phyloP scores from a whole-genome alignment of 2,329 filamentous ascomycete genomes.

The Domatiomyces globalis region DNA sequence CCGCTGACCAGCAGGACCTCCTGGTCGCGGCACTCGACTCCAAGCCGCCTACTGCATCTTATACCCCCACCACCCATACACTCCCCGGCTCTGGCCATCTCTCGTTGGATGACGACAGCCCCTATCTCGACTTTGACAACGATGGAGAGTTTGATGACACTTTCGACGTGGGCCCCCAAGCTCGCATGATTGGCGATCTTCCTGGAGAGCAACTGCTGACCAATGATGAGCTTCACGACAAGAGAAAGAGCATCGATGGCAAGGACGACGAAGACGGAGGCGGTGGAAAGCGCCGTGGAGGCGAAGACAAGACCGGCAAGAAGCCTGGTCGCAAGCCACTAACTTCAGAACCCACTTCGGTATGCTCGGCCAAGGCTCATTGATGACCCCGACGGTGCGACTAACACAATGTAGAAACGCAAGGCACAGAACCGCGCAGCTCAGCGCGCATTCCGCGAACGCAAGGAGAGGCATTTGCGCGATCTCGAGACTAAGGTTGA shows the following conservation, averaged over 20 bases:
- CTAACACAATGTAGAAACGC: conserved; percentile 27
- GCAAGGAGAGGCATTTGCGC: conserved; percentile 65
- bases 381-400: background rate
- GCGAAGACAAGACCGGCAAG: conserved; percentile 74
- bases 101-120: conserved; percentile 54
- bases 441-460: conserved; percentile 83
- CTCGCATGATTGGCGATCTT: conserved; percentile 61
- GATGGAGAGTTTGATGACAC: conserved; percentile 59
- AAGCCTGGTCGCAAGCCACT: conserved; percentile 93
- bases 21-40: conserved; percentile 64
- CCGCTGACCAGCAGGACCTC: conserved; percentile 59
- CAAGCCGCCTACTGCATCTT: conserved; percentile 33
- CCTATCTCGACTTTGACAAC: conserved; percentile 70
- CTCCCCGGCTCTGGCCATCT: conserved; percentile 34
- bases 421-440: conserved; percentile 93
- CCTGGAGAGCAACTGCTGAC: conserved; percentile 30
- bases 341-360: conserved; percentile 87
- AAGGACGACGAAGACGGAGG: conserved; percentile 47
- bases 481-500: conserved; percentile 43
- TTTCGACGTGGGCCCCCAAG: conserved; percentile 59
- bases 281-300: conserved; percentile 59
- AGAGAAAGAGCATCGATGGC: conserved; percentile 40
- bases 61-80: conserved; percentile 27
- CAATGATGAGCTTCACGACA: conserved; percentile 40
- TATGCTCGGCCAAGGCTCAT: conserved; percentile 40